Percentiles rank a stretch among this genome's conserved stretches.
These are phyloP conservation scores for Schizothecium vesticola DNA, from an alignment of 495 filamentous ascomycete genomes.

Conservation along the genomic window DNA sequence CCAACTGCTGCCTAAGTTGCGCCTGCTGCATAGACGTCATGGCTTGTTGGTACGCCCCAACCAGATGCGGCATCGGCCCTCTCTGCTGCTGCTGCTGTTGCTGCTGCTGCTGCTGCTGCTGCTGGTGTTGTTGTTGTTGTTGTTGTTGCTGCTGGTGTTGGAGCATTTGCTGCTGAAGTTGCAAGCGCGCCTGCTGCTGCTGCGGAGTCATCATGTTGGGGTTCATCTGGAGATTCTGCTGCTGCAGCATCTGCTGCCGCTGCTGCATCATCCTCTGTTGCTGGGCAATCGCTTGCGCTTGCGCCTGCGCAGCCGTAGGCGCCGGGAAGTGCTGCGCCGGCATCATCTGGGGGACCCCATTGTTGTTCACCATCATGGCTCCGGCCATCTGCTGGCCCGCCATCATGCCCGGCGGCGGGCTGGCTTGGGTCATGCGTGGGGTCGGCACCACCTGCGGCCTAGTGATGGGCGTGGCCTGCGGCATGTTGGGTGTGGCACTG, in stretches of 20 bases:
- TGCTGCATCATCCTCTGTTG: constrained; percentile 55
- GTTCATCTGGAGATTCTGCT: constrained; percentile 38
- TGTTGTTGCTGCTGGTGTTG: constrained; percentile 33
- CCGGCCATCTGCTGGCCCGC: constrained; percentile 49
- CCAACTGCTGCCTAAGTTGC: constrained; percentile 29
- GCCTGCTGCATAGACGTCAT: constrained; percentile 27
- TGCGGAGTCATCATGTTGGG: constrained; percentile 25
- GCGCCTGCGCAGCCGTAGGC: constrained; percentile 14
- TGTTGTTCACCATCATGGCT: constrained; percentile 43
- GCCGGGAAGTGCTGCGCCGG: constrained; percentile 10
- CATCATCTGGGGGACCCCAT: constrained; percentile 39
- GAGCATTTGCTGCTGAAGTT: constrained; percentile 34
- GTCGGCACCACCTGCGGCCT: constrained; percentile 62
- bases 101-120: constrained; percentile 31
- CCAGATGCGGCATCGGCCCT: constrained; percentile 16
- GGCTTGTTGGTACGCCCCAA: not conserved
- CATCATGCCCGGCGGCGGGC: constrained; percentile 57
- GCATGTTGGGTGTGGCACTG: constrained; percentile 72
- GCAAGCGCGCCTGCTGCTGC: constrained; percentile 25
- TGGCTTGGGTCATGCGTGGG: constrained; percentile 66
- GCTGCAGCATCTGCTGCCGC: constrained; percentile 31
- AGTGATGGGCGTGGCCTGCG: constrained; percentile 64
- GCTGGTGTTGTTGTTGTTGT: constrained; percentile 32
- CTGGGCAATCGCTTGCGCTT: constrained; percentile 44
- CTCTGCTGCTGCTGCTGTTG: constrained; percentile 27